phyloP scores from a whole-genome alignment of 2,329 filamentous ascomycete genomes.

The Alternaria viburni region DNA sequence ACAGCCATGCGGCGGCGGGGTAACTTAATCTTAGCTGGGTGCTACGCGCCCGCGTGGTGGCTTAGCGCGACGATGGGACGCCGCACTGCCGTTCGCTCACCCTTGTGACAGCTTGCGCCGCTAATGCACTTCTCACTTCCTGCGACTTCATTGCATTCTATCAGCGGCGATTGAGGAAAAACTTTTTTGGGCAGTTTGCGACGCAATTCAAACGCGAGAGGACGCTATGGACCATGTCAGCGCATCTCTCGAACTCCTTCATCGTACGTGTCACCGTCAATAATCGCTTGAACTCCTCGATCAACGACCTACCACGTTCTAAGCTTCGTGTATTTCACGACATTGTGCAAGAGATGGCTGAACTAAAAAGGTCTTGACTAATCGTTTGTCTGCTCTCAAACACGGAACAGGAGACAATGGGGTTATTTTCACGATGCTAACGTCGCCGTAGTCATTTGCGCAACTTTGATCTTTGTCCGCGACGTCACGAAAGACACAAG shows the following conservation, averaged over 20 bases:
- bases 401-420: neutral
- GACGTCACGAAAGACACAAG: constrained; percentile 11
- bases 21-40: constrained; percentile 3
- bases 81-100: neutral
- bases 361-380: neutral
- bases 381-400: neutral
- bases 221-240: constrained; percentile 12
- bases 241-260: constrained; percentile 14
- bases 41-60: neutral
- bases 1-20: constrained; percentile 1
- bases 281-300: neutral
- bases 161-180: neutral
- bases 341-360: neutral
- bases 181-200: neutral
- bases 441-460: constrained; percentile 11
- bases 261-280: constrained; percentile 5
- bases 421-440: neutral
- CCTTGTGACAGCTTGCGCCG: neutral
- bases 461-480: constrained; percentile 24
- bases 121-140: neutral
- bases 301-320: neutral
- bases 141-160: neutral
- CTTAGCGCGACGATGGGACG: neutral
- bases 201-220: neutral
- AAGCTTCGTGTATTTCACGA: neutral